Evolutionary conservation across 108 stramenopile species (phyloP).

Genomic region (Nitzschia inconspicua): DNA sequence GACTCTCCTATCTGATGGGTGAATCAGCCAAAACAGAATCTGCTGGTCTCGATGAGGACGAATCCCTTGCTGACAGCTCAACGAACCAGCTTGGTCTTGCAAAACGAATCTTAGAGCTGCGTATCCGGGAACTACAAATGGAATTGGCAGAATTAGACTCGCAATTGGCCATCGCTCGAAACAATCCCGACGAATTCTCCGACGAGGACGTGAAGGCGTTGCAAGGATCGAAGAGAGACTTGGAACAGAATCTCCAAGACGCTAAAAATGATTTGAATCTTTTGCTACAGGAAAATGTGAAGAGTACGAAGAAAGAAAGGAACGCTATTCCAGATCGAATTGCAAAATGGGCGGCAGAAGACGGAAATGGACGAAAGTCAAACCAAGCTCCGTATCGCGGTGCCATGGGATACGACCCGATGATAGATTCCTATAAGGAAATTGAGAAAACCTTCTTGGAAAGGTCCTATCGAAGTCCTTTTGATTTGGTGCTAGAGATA

Average conservation of each 20-base stretch:
- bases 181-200: not conserved
- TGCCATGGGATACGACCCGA: constrained; percentile 73
- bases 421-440: constrained; percentile 33
- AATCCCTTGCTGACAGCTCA: constrained; percentile 5
- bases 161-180: constrained; percentile 42
- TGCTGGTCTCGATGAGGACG: constrained; percentile 18
- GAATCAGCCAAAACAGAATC: too few species aligned
- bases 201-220: not conserved
- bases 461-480: constrained; percentile 69
- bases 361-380: not conserved
- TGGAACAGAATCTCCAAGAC: not conserved
- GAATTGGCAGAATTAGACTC: constrained; percentile 72
- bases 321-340: constrained; percentile 7
- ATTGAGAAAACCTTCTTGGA: constrained; percentile 15
- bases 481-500: constrained; percentile 64
- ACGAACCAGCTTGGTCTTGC: constrained; percentile 25
- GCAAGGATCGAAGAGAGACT: not conserved
- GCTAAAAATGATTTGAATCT: constrained; percentile 7
- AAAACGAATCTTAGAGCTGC: constrained; percentile 57
- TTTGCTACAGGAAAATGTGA: not conserved
- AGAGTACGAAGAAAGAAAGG: not conserved
- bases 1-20: constrained; percentile 39
- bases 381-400: constrained; percentile 70
- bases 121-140: constrained; percentile 62
- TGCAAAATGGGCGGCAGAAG: constrained; percentile 16